Conservation (phyloP, 192 early-diverging fungal species). For the Dispira parvispora region DNA sequence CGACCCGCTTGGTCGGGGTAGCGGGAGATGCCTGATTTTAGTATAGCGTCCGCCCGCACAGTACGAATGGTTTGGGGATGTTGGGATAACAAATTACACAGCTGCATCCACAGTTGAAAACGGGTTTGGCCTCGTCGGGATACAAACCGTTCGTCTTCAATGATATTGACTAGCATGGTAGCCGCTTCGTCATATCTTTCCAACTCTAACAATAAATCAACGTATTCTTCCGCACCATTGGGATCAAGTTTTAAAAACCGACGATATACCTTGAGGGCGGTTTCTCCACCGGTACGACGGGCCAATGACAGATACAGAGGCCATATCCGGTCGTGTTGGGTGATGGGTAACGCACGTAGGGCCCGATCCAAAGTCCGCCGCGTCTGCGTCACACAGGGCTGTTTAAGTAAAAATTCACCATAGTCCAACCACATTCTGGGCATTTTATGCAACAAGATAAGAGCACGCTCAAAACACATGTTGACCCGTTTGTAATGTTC, state of each 20-base stretch:
- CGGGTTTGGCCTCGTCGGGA: slow-evolving; percentile 47
- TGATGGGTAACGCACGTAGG: slow-evolving; percentile 73
- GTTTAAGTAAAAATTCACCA: slow-evolving; percentile 43
- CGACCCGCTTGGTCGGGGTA: slow-evolving; percentile 78
- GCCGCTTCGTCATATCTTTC: slow-evolving; percentile 67
- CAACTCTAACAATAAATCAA: slow-evolving; percentile 47
- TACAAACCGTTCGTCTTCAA: slow-evolving; percentile 57
- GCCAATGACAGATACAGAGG: slow-evolving; percentile 68
- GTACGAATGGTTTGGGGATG: slow-evolving; percentile 53
- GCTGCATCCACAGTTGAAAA: slow-evolving; percentile 17
- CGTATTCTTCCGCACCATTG: slow-evolving; percentile 51
- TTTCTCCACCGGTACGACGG: slow-evolving; percentile 56
- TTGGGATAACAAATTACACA: slow-evolving; percentile 62
- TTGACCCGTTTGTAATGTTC: slow-evolving; percentile 49
- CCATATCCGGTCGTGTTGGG: slow-evolving; percentile 89
- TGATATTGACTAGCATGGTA: slow-evolving; percentile 39
- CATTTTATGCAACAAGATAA: slow-evolving; percentile 92
- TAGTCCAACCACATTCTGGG: slow-evolving; percentile 87
- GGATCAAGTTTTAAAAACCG: slow-evolving; percentile 80
- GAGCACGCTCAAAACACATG: slow-evolving; percentile 66
- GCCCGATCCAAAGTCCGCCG: slow-evolving; percentile 85
- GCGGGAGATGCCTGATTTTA: slow-evolving; percentile 66
- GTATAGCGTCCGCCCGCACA: slow-evolving; percentile 59
- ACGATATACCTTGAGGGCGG: slow-evolving; percentile 59
- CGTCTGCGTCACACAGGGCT: slow-evolving; percentile 46